Conservation (phyloP, 768 basidiomycete genomes). For the Auricularia cornea region DNA sequence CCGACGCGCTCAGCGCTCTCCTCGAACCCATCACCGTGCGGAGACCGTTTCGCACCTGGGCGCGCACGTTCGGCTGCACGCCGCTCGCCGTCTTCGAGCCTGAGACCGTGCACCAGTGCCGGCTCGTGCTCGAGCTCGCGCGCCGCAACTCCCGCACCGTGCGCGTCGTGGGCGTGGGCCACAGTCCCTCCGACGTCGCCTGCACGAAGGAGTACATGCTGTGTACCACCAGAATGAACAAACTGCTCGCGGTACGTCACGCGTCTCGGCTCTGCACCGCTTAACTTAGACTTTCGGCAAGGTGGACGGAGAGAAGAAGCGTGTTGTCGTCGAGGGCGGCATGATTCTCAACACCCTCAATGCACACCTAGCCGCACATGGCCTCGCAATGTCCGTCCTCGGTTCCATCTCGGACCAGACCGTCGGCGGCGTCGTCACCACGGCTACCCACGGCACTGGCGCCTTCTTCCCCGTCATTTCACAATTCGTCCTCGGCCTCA, state of each 20-base stretch:
- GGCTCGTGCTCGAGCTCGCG: conserved; percentile 72
- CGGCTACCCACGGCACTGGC: conserved; percentile 93
- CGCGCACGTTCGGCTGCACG: conserved; percentile 59
- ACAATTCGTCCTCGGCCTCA: conserved; percentile 66
- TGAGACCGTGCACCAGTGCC: conserved; percentile 55
- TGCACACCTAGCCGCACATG: conserved; percentile 48
- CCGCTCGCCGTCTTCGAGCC: conserved; percentile 75
- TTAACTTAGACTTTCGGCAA: conserved; percentile 23
- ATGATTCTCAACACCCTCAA: conserved; percentile 74
- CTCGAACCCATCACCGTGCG: conserved; percentile 51
- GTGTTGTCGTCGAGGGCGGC: conserved; percentile 67
- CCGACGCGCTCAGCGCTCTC: conserved; percentile 40
- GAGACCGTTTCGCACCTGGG: conserved; percentile 76
- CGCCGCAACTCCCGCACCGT: conserved; percentile 60
- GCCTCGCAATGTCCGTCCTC: conserved; percentile 82
- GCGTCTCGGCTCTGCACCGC: conserved; percentile 1
- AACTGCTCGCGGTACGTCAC: conserved; percentile 64
- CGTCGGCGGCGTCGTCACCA: conserved; percentile 84
- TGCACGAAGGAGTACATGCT: conserved; percentile 87
- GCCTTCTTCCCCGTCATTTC: conserved; percentile 72
- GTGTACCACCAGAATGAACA: conserved; percentile 62
- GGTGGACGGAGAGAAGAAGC: conserved; percentile 62
- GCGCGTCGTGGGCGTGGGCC: conserved; percentile 82
- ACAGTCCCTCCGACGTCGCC: conserved; percentile 88
- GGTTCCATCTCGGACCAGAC: conserved; percentile 97